Conservation (phyloP, 352 stramenopile species). For the Thalassiosira livingstoniorum region DNA sequence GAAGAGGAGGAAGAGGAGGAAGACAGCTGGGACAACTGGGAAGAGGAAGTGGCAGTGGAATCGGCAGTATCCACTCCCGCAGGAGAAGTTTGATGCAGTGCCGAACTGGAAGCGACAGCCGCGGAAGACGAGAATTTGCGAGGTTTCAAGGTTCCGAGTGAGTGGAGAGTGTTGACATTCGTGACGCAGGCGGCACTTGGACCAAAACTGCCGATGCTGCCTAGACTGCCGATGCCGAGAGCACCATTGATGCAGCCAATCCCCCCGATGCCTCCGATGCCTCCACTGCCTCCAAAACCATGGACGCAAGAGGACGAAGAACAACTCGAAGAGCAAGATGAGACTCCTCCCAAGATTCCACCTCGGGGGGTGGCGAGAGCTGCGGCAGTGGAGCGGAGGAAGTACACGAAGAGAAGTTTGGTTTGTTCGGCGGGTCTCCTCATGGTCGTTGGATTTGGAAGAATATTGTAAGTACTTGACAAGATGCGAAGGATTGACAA, state of each 20-base stretch:
- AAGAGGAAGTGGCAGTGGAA: neutral
- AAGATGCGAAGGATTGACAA: too few species aligned
- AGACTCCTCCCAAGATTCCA: too few species aligned
- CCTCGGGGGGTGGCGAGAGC: constrained; percentile 55
- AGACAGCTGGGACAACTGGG: neutral
- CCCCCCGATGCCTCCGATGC: neutral
- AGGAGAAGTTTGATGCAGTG: too few species aligned
- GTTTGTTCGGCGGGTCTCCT: constrained; percentile 15
- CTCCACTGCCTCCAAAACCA: neutral
- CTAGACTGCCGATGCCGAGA: neutral
- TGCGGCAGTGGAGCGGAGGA: constrained; percentile 67
- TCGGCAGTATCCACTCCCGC: neutral
- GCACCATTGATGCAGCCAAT: neutral
- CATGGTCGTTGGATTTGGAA: neutral
- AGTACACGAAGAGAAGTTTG: constrained; percentile 72
- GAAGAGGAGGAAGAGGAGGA: constrained; percentile 3
- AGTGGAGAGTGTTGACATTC: neutral
- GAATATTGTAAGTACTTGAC: too few species aligned
- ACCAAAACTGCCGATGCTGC: neutral
- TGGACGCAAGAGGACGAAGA: neutral
- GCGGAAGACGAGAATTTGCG: neutral
- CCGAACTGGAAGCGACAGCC: too few species aligned
- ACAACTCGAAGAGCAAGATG: too few species aligned
- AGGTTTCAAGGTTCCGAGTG: neutral
- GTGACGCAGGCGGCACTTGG: too few species aligned